Conservation (phyloP, 441 rosid species). For the Omphalea diandra region DNA sequence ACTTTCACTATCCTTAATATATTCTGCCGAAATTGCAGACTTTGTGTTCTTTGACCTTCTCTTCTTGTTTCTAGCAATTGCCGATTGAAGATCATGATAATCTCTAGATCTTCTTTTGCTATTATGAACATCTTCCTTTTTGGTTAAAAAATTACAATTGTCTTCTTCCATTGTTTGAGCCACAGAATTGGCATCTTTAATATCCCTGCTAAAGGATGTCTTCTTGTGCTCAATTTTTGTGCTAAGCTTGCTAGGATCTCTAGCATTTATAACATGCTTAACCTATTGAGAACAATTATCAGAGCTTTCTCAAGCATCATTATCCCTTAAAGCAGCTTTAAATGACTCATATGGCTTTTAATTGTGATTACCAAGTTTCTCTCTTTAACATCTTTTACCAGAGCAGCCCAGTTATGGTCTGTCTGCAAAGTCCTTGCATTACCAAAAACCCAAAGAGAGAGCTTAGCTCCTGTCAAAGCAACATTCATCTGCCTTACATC, state of each 20-base stretch:
- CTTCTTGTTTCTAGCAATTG: conserved; percentile 32
- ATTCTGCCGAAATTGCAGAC: conserved; percentile 23
- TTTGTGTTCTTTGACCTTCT: conserved; percentile 31
- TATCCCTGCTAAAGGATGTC: conserved; percentile 28
- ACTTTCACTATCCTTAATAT: conserved; percentile 26
- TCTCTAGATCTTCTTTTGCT: conserved; percentile 41
- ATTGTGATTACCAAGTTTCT: conserved; percentile 66
- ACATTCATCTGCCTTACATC: conserved; percentile 98
- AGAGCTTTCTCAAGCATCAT: conserved; percentile 23
- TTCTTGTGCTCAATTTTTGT: conserved; percentile 33
- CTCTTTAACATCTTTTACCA: conserved; percentile 79
- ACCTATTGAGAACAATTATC: conserved; percentile 28
- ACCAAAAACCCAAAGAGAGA: conserved; percentile 95
- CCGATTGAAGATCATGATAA: conserved; percentile 31
- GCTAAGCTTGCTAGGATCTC: conserved; percentile 23
- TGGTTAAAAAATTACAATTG: conserved; percentile 25
- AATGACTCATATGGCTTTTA: conserved; percentile 57
- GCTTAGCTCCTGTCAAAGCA: conserved; percentile 92
- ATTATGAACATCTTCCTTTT: conserved; percentile 29
- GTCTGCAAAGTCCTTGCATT: conserved; percentile 75
- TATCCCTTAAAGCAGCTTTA: conserved; percentile 34
- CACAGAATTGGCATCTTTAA: conserved; percentile 22
- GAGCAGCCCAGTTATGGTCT: conserved; percentile 81
- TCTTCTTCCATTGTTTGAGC: conserved; percentile 29
- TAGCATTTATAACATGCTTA: conserved; percentile 31